Percentiles rank a stretch among this genome's conserved stretches.
These are phyloP conservation scores for Morella rubra DNA, from an alignment of 306 rosid species.

Conservation along the genomic window DNA sequence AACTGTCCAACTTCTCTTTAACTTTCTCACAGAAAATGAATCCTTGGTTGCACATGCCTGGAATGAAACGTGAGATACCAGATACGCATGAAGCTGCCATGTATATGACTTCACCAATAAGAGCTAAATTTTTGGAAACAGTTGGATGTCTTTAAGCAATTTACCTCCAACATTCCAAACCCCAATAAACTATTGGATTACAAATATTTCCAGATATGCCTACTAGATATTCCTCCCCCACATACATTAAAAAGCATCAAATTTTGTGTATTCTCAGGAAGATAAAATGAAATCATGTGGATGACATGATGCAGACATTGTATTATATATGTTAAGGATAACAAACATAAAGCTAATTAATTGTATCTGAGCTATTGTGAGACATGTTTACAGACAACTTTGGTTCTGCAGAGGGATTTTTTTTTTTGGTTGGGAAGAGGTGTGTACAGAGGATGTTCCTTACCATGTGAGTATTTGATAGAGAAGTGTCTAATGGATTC, in stretches of 20 bases:
- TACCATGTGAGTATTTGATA: neutral
- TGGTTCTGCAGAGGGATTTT: neutral
- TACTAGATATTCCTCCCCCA: neutral
- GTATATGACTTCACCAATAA: neutral
- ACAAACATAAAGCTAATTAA: neutral
- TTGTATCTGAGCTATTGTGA: neutral
- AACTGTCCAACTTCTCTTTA: conserved; percentile 77
- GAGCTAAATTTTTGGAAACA: neutral
- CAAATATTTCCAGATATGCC: neutral
- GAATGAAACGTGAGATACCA: conserved; percentile 29
- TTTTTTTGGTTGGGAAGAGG: neutral
- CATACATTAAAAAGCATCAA: neutral
- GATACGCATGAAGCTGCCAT: conserved; percentile 12
- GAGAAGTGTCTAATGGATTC: conserved; percentile 1
- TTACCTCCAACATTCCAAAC: neutral
- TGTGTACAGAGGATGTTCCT: neutral
- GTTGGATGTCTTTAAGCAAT: neutral
- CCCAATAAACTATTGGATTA: neutral
- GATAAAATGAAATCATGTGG: neutral
- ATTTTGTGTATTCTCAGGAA: neutral
- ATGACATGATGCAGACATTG: neutral
- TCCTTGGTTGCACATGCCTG: conserved; percentile 84
- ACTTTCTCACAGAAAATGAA: conserved; percentile 84
- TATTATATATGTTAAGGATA: neutral
- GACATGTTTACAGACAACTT: neutral